Evolutionary conservation across 768 basidiomycete species (phyloP).

Genomic region (Boletus insuetus): DNA sequence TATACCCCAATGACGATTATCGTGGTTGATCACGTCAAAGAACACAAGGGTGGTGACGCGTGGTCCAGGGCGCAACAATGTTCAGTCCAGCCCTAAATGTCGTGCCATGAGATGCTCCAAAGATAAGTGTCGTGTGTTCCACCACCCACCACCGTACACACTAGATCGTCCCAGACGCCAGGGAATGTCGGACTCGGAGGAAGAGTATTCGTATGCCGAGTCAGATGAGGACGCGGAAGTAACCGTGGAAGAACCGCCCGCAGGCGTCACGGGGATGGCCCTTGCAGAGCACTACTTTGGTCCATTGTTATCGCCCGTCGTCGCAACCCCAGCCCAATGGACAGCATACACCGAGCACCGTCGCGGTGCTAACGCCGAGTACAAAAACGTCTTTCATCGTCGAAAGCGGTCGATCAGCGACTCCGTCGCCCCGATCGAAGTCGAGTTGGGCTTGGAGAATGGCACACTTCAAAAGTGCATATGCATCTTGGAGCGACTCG

Average conservation of each 20-base stretch:
- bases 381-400: background rate
- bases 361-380: background rate
- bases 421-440: constrained; percentile 1
- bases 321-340: background rate
- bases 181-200: too few relatives aligned
- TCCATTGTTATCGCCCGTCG: constrained; percentile 6
- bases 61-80: too few relatives aligned
- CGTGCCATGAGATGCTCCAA: background rate
- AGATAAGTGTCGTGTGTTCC: background rate
- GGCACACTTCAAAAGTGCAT: constrained; percentile 11
- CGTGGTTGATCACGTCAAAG: too few relatives aligned
- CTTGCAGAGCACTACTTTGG: constrained; percentile 8
- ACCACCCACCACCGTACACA: background rate
- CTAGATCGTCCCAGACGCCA: too few relatives aligned
- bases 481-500: background rate
- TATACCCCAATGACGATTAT: too few relatives aligned
- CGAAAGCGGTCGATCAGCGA: background rate
- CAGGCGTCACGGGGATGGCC: background rate
- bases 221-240: too few relatives aligned
- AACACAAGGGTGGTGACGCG: too few relatives aligned
- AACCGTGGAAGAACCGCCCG: background rate
- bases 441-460: background rate
- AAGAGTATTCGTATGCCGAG: too few relatives aligned
- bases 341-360: constrained; percentile 5
- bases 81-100: too few relatives aligned